A percentile compares a stretch with the other conserved stretches of the same genome.
Evolutionary conservation across 129 eudicot genomes (phyloP).

Genomic region (Flaveria ramosissima): DNA sequence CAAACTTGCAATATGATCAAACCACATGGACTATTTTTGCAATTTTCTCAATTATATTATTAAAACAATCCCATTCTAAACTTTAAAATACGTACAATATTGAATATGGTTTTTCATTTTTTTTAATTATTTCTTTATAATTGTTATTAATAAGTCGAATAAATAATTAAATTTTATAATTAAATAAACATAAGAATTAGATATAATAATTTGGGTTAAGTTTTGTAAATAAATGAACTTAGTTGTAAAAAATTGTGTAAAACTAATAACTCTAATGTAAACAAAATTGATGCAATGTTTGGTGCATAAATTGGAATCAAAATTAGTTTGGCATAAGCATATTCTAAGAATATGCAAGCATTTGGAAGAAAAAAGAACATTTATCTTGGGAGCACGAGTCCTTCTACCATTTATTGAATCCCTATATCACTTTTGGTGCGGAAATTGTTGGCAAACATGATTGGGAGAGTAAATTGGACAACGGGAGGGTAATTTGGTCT

Average conservation of each 20-base stretch:
- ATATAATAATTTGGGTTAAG: not conserved
- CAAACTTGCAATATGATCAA: too few relatives aligned
- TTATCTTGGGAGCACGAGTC: not conserved
- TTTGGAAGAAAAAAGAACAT: slow-evolving; percentile 2
- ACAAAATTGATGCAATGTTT: not conserved
- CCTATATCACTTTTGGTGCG: not conserved
- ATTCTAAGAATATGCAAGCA: slow-evolving; percentile 1
- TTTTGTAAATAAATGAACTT: not conserved
- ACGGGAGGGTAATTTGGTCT: not conserved
- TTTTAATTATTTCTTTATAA: not conserved
- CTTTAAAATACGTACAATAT: not conserved
- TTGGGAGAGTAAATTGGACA: too few relatives aligned
- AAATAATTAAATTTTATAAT: not conserved
- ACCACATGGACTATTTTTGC: too few relatives aligned
- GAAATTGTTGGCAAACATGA: not conserved
- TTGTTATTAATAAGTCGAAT: not conserved
- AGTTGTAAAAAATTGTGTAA: not conserved
- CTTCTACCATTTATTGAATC: slow-evolving; percentile 14
- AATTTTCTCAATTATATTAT: not conserved
- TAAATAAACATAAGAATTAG: not conserved
- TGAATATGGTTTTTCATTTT: not conserved
- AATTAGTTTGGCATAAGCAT: not conserved
- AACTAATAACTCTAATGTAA: not conserved
- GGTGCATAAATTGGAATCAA: not conserved
- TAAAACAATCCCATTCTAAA: not conserved